Base-by-base conservation (phyloP, 192 early-diverging fungal species). In the Lunasporangiospora selenospora region DNA sequence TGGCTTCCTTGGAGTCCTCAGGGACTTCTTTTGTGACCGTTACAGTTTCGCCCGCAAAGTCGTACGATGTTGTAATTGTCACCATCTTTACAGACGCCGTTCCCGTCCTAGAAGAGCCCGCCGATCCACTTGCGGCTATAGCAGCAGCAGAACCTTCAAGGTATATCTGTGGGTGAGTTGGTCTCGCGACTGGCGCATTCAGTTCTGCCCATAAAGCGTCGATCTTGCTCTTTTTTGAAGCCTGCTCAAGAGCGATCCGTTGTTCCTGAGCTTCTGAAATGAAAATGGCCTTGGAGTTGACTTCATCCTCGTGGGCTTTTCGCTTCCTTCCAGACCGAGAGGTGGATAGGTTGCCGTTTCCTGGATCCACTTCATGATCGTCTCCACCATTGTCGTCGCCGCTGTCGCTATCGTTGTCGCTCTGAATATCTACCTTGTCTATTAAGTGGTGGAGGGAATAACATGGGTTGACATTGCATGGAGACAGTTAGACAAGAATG, bases 201-300 rank as follows among this genome's bases (percentile, higher is more conserved):
- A 87, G 70, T 36, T 85, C 85, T 26, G 65, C 66, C 86, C 86
- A 87, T 9, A 87, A 53, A 23, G 82, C 78, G 50, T 85, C 84
- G 13, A 85, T 51, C 11, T 53, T 63, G 11, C 50, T 55, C 62
- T 80, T 82, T 33, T 46, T 62, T n/a, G n/a, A n/a, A n/a, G n/a
- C n/a, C n/a, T n/a, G n/a, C n/a, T n/a, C n/a, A n/a, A n/a, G n/a
- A n/a, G n/a, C n/a, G n/a, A n/a, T n/a, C n/a, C n/a, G n/a, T n/a
- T n/a, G n/a, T n/a, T n/a, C n/a, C n/a, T n/a, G n/a, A n/a, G n/a
- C n/a, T n/a, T n/a, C n/a, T n/a, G n/a, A n/a, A n/a, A n/a, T n/a
- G n/a, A n/a, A n/a, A n/a, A n/a, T n/a, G n/a, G n/a, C n/a, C n/a
- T n/a, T n/a, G n/a, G n/a, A n/a, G n/a, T n/a, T n/a, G n/a, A n/a